phyloP scores from a whole-genome alignment of 176 grass and related monocot genomes.

The Lolium rigidum region DNA sequence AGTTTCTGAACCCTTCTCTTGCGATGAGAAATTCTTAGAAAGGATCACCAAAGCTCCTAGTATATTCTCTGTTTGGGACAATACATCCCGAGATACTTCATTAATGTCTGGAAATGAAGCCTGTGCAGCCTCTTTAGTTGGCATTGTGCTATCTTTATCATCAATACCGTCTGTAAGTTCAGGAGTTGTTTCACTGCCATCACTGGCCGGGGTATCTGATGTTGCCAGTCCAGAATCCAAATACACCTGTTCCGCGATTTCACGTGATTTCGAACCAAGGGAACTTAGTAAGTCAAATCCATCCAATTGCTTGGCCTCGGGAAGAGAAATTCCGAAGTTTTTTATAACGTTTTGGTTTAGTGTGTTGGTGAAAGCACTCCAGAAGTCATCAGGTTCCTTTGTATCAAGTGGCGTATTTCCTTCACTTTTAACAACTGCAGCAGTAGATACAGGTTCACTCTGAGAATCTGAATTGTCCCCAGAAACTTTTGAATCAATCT shows the following conservation, averaged over 20 bases:
- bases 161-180: constrained; percentile 40
- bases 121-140: constrained; percentile 33
- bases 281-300: constrained; percentile 78
- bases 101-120: constrained; percentile 77
- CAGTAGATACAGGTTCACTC: constrained; percentile 31
- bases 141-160: constrained; percentile 39
- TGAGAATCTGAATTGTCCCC: constrained; percentile 35
- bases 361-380: constrained; percentile 72
- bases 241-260: constrained; percentile 78
- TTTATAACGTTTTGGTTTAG: constrained; percentile 70
- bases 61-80: constrained; percentile 91
- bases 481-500: constrained; percentile 44
- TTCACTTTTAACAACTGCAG: constrained; percentile 37
- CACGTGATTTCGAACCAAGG: constrained; percentile 63
- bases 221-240: constrained; percentile 79
- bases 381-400: constrained; percentile 77
- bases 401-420: constrained; percentile 31
- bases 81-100: constrained; percentile 77
- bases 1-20: constrained; percentile 42
- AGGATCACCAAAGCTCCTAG: constrained; percentile 90
- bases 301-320: constrained; percentile 80
- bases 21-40: constrained; percentile 62
- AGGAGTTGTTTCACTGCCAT: constrained; percentile 42
- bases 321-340: constrained; percentile 86
- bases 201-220: constrained; percentile 44